These are phyloP conservation scores for Backusella parvicylindrica DNA, from an alignment of 192 early-diverging fungal genomes.

Conservation along the genomic window DNA sequence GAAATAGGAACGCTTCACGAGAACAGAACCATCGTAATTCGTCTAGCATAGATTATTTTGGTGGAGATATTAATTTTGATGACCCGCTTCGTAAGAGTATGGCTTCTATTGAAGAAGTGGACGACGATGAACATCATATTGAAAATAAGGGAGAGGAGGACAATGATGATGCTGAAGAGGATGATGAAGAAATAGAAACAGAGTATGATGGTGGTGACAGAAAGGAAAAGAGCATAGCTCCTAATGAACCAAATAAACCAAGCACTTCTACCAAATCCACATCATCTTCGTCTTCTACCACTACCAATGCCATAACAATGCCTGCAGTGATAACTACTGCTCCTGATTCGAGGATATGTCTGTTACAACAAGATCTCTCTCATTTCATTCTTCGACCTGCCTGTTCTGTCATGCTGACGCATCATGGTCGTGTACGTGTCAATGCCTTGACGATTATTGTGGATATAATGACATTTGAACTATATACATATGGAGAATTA, in stretches of 20 bases:
- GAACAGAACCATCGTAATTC: not conserved
- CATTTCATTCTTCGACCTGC: slow-evolving; percentile 31
- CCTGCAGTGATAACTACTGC: not conserved
- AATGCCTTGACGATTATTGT: slow-evolving; percentile 32
- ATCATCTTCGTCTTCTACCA: not conserved
- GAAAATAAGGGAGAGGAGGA: not conserved
- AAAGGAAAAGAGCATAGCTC: slow-evolving; percentile 8
- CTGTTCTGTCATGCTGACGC: slow-evolving; percentile 34
- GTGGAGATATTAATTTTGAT: not conserved
- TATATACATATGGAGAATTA: slow-evolving; percentile 27
- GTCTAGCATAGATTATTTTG: not conserved
- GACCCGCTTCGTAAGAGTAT: not conserved
- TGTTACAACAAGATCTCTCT: slow-evolving; percentile 19
- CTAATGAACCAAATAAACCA: not conserved
- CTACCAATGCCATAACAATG: not conserved
- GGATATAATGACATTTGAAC: slow-evolving; percentile 32
- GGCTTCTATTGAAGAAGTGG: slow-evolving; percentile 14
- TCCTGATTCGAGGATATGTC: not conserved
- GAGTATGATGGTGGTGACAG: not conserved
- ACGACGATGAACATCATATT: slow-evolving; percentile 6
- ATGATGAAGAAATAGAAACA: not conserved
- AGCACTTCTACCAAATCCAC: not conserved
- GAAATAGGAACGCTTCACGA: not conserved
- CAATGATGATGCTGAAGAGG: not conserved
- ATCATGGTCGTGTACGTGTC: slow-evolving; percentile 36